phyloP scores from a whole-genome alignment of 2,329 filamentous ascomycete genomes.

The Neofusicoccum laricinum region DNA sequence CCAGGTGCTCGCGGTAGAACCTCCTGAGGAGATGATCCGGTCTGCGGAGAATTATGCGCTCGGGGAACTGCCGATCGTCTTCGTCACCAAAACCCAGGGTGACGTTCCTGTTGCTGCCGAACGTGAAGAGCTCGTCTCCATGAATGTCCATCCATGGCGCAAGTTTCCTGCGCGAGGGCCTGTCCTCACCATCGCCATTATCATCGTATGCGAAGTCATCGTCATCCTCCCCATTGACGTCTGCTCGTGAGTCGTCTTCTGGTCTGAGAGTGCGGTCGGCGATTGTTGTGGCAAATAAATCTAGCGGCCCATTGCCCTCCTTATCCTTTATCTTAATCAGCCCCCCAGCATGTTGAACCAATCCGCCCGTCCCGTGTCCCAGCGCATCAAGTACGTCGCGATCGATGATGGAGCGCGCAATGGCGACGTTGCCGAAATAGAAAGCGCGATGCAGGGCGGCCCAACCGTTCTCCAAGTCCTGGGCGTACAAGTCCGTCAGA shows the following conservation, averaged over 20 bases:
- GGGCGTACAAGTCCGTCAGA: conserved; percentile 77
- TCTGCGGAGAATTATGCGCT: conserved; percentile 72
- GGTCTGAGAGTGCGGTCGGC: conserved; percentile 64
- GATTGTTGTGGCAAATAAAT: conserved; percentile 86
- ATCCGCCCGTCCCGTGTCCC: conserved; percentile 58
- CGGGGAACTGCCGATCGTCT: conserved; percentile 90
- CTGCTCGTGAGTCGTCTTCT: conserved; percentile 42
- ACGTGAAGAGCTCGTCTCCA: conserved; percentile 87
- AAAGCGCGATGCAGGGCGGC: conserved; percentile 88
- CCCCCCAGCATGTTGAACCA: conserved; percentile 63
- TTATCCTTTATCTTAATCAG: conserved; percentile 94
- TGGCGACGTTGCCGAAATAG: conserved; percentile 83
- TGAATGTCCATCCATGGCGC: conserved; percentile 40
- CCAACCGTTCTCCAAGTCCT: conserved; percentile 93
- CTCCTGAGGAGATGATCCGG: conserved; percentile 73
- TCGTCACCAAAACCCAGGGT: conserved; percentile 93
- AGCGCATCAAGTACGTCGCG: conserved; percentile 69
- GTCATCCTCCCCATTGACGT: conserved; percentile 45
- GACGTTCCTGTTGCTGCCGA: conserved; percentile 94
- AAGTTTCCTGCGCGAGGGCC: conserved; percentile 5
- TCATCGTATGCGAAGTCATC: conserved; percentile 45
- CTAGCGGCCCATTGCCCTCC: conserved; percentile 91
- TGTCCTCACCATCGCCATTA: conserved; percentile 38
- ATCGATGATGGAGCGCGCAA: conserved; percentile 77
- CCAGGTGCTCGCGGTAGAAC: conserved; percentile 68